phyloP scores from a whole-genome alignment of 345 rosid genomes.

The Microcos paniculata region DNA sequence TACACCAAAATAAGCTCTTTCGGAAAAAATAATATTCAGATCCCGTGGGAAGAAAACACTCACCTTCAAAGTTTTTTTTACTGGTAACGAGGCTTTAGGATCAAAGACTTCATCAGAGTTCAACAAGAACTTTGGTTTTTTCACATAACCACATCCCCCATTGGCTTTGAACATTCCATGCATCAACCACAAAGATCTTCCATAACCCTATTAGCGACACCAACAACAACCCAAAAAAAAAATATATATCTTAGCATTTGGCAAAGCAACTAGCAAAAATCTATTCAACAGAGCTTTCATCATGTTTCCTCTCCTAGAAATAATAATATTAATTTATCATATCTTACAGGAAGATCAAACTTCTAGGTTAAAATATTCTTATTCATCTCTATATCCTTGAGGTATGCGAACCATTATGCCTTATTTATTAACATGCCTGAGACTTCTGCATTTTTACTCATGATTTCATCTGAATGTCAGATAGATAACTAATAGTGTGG shows the following conservation, averaged over 20 bases:
- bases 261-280: neutral
- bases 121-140: slow-evolving; percentile 73
- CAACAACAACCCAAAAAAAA: neutral
- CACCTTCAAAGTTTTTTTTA: slow-evolving; percentile 70
- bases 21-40: neutral
- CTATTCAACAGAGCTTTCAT: neutral
- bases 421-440: neutral
- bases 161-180: slow-evolving; percentile 93
- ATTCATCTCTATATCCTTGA: neutral
- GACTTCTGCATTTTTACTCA: neutral
- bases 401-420: neutral
- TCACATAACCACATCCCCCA: slow-evolving; percentile 89
- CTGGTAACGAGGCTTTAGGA: slow-evolving; percentile 49
- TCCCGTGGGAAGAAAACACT: slow-evolving; percentile 16
- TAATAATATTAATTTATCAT: neutral
- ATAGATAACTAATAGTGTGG: neutral
- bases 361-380: neutral
- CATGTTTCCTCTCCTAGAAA: neutral
- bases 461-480: neutral
- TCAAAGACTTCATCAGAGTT: slow-evolving; percentile 56
- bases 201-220: slow-evolving; percentile 53
- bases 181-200: slow-evolving; percentile 89
- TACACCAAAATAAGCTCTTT: neutral
- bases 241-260: slow-evolving; percentile 7
- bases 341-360: neutral